These are phyloP conservation scores for Penicillium robsamsonii DNA, from an alignment of 495 filamentous ascomycete species.

Conservation along the genomic window DNA sequence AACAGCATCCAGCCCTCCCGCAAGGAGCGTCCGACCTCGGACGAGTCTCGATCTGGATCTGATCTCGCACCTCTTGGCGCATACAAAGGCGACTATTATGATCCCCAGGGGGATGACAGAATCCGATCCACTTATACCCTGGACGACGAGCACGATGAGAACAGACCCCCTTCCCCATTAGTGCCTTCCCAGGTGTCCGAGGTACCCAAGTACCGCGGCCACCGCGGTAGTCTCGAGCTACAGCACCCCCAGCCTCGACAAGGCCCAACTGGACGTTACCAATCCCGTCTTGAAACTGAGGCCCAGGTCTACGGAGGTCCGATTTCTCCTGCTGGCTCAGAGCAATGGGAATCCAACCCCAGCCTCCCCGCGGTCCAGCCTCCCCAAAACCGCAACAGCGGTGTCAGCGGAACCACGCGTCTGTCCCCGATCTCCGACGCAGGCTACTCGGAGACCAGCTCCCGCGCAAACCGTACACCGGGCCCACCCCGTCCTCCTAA, in stretches of 20 bases:
- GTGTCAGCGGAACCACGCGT: slow-evolving; percentile 31
- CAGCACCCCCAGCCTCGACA: slow-evolving; percentile 88
- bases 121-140: slow-evolving; percentile 65
- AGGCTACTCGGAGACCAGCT: slow-evolving; percentile 48
- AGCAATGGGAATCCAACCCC: slow-evolving; percentile 69
- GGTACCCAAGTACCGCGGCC: slow-evolving; percentile 85
- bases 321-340: slow-evolving; percentile 61
- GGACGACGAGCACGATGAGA: slow-evolving; percentile 47
- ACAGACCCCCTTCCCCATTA: slow-evolving; percentile 59
- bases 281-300: slow-evolving; percentile 74
- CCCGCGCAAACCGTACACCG: slow-evolving; percentile 19
- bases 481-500: slow-evolving; percentile 54
- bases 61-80: slow-evolving; percentile 50
- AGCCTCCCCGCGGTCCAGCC: slow-evolving; percentile 44
- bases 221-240: slow-evolving; percentile 83
- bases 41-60: slow-evolving; percentile 68
- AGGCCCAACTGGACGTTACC: slow-evolving; percentile 78
- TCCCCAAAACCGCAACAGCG: slow-evolving; percentile 43
- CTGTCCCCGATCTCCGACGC: slow-evolving; percentile 54
- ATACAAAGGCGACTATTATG: slow-evolving; percentile 65
- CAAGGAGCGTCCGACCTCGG: slow-evolving; percentile 53
- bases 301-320: slow-evolving; percentile 68
- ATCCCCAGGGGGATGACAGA: slow-evolving; percentile 67
- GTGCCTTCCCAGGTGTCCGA: slow-evolving; percentile 67
- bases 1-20: slow-evolving; percentile 49